Evolutionary conservation across 2,329 filamentous ascomycete species (phyloP).

Genomic region (Aspergillus ibericus): DNA sequence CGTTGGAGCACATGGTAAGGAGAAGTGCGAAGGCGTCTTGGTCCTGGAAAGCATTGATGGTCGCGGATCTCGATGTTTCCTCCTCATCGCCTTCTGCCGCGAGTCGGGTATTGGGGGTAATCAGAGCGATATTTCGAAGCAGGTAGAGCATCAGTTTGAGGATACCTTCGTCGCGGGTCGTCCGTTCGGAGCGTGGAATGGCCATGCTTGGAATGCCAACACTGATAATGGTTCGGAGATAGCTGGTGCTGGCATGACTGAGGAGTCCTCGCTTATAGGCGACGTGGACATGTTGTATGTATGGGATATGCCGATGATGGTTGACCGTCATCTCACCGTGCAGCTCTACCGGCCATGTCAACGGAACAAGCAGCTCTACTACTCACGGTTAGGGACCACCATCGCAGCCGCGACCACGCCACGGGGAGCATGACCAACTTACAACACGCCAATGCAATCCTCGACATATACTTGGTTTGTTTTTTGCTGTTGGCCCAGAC

Average conservation of each 20-base stretch:
- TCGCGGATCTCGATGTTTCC: conserved; percentile 81
- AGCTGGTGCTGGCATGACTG: conserved; percentile 73
- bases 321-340: conserved; percentile 83
- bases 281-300: conserved; percentile 82
- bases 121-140: conserved; percentile 83
- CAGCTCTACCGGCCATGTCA: conserved; percentile 92
- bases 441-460: conserved; percentile 77
- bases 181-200: conserved; percentile 71
- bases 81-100: conserved; percentile 84
- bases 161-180: conserved; percentile 80
- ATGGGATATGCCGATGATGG: conserved; percentile 87
- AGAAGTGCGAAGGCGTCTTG: conserved; percentile 88
- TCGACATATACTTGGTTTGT: conserved; percentile 72
- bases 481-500: conserved; percentile 73
- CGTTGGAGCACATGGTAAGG: conserved; percentile 84
- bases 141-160: conserved; percentile 89
- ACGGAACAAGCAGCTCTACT: conserved; percentile 83
- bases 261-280: conserved; percentile 87
- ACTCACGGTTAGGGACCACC: conserved; percentile 14
- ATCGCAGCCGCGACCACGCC: background rate
- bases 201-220: conserved; percentile 85
- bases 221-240: conserved; percentile 78
- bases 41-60: conserved; percentile 83
- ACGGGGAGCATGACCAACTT: conserved; percentile 24
- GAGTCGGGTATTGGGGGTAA: conserved; percentile 70